Conservation (phyloP, 2,329 filamentous ascomycete genomes). For the Xylariaceae sp. region DNA sequence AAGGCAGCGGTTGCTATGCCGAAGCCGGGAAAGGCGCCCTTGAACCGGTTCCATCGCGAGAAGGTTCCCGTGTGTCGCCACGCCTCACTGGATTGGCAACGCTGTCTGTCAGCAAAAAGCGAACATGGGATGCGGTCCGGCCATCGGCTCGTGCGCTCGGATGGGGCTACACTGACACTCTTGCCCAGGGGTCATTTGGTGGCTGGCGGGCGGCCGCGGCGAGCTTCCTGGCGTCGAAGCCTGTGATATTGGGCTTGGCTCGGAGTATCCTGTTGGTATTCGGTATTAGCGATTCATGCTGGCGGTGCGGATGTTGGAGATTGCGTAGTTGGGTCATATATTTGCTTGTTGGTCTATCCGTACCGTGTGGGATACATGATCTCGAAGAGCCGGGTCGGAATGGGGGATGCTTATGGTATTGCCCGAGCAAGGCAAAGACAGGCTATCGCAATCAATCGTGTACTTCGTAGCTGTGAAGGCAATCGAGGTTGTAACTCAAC, state of each 20-base stretch:
- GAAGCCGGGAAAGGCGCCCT: constrained; percentile 78
- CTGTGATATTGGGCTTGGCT: constrained; percentile 74
- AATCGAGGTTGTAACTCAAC: background rate
- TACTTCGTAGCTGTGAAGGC: constrained; percentile 3
- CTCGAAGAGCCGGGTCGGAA: constrained; percentile 12
- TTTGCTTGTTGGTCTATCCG: background rate
- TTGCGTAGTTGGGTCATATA: background rate
- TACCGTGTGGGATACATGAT: constrained; percentile 38
- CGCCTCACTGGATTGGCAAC: constrained; percentile 63
- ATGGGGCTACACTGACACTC: constrained; percentile 46
- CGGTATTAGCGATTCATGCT: constrained; percentile 11
- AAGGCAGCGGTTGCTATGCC: constrained; percentile 92
- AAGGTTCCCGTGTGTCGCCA: constrained; percentile 93
- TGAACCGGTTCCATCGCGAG: constrained; percentile 85
- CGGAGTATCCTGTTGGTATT: constrained; percentile 44
- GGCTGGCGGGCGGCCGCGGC: constrained; percentile 63
- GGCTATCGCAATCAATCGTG: constrained; percentile 4
- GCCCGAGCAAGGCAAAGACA: background rate
- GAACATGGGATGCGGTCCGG: background rate
- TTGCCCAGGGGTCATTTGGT: constrained; percentile 64
- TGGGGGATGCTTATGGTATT: background rate
- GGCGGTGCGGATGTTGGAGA: background rate
- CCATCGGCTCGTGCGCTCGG: background rate
- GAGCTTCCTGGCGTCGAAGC: constrained; percentile 83
- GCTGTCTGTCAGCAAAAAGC: constrained; percentile 5